A percentile compares a stretch with the other conserved stretches of the same genome.
Conservation (phyloP, 257 asterid genomes). For the Solanum lycopersicoides region DNA sequence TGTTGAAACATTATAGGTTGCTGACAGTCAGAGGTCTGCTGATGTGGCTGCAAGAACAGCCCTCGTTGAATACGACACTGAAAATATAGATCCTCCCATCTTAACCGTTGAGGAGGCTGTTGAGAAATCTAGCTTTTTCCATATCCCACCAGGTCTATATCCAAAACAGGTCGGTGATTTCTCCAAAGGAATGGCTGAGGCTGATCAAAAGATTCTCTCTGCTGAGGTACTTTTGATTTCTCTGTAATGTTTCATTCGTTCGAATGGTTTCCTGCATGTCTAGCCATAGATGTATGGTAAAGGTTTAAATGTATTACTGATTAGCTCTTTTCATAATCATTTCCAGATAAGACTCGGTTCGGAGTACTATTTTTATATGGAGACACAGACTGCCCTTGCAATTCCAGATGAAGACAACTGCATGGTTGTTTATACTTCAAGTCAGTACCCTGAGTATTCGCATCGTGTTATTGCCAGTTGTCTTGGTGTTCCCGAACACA, state of each 20-base stretch:
- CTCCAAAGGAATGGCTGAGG: slow-evolving; percentile 69
- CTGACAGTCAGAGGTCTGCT: slow-evolving; percentile 52
- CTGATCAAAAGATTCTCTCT: slow-evolving; percentile 54
- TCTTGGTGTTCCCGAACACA: slow-evolving; percentile 62
- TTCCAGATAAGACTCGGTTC: slow-evolving; percentile 57
- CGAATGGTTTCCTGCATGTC: background rate
- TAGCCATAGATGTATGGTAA: background rate
- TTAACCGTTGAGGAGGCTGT: slow-evolving; percentile 68
- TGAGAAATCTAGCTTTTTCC: slow-evolving; percentile 41
- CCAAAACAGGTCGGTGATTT: slow-evolving; percentile 52
- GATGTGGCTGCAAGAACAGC: slow-evolving; percentile 46
- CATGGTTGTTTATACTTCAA: slow-evolving; percentile 66
- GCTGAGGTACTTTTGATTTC: slow-evolving; percentile 31
- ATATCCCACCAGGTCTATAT: slow-evolving; percentile 28
- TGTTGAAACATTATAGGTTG: slow-evolving; percentile 25
- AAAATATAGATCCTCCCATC: slow-evolving; percentile 47
- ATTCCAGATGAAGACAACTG: slow-evolving; percentile 84
- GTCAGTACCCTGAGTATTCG: slow-evolving; percentile 44
- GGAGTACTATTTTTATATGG: slow-evolving; percentile 66
- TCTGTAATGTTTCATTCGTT: background rate
- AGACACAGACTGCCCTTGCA: slow-evolving; percentile 67
- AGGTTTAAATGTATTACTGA: slow-evolving; percentile 16
- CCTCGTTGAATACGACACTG: slow-evolving; percentile 36
- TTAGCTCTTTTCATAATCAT: background rate
- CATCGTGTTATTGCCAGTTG: slow-evolving; percentile 51